Conservation (phyloP, 805 yeast species). For the Lachancea meyersii region DNA sequence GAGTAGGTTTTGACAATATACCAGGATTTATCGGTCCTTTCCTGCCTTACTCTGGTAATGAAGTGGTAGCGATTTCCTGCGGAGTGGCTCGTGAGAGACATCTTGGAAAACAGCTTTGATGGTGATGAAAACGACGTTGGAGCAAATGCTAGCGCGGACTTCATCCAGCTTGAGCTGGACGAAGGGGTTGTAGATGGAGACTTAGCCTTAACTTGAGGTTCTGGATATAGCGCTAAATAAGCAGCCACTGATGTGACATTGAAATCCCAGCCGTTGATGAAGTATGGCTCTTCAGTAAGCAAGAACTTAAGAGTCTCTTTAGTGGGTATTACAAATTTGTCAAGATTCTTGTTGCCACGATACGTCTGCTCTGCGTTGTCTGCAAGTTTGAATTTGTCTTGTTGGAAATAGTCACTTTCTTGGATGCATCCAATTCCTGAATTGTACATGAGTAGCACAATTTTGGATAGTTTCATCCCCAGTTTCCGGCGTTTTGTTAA, state of each 20-base stretch:
- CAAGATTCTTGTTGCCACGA: constrained; percentile 29
- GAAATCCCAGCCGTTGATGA: constrained; percentile 51
- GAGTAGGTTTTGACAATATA: constrained; percentile 58
- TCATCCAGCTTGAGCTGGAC: constrained; percentile 28
- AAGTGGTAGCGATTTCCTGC: constrained; percentile 35
- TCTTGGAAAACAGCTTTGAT: constrained; percentile 24
- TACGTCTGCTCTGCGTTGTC: constrained; percentile 26
- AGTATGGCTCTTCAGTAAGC: constrained; percentile 30
- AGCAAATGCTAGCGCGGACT: constrained; percentile 20
- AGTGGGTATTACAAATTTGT: constrained; percentile 36
- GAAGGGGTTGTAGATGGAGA: background rate
- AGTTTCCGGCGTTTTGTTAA: constrained; percentile 63
- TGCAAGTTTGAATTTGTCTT: constrained; percentile 28
- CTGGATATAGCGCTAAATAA: constrained; percentile 9
- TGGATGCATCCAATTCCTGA: constrained; percentile 62
- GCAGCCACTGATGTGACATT: constrained; percentile 60
- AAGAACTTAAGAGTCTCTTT: constrained; percentile 34
- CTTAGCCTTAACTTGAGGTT: background rate
- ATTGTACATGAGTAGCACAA: constrained; percentile 63
- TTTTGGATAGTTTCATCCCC: constrained; percentile 52
- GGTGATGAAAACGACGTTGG: constrained; percentile 13
- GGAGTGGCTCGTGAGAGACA: constrained; percentile 17
- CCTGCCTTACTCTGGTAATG: constrained; percentile 41
- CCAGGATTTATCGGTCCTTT: constrained; percentile 30
- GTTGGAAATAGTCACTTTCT: constrained; percentile 44